Evolutionary conservation across 225 moss, liverwort and hornwort species (phyloP).

Genomic region (Bryum argenteum): DNA sequence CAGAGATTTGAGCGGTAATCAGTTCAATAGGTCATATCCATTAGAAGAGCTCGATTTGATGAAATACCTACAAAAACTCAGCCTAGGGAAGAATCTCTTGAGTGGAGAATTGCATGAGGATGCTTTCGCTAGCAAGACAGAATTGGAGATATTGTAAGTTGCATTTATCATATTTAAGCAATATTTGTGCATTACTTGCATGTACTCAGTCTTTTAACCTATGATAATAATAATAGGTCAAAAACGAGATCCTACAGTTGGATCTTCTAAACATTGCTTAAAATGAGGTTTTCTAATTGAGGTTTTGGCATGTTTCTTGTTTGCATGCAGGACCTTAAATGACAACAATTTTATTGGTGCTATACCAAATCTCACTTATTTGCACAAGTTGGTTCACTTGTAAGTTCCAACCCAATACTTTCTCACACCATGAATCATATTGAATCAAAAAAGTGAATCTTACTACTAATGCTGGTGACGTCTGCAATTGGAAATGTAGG

Average conservation of each 20-base stretch:
- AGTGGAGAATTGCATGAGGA: background rate
- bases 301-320: no score
- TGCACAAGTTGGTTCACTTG: background rate
- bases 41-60: background rate
- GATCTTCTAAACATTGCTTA: no score
- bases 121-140: slow-evolving; percentile 1
- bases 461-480: background rate
- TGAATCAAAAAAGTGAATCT: no score
- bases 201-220: no score
- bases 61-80: slow-evolving; percentile 25
- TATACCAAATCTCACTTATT: background rate
- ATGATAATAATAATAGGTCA: no score
- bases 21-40: slow-evolving; percentile 24
- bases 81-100: slow-evolving; percentile 18
- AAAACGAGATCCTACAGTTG: no score
- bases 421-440: background rate
- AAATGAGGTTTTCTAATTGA: no score
- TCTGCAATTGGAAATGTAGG: background rate
- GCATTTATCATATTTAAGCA: background rate
- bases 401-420: slow-evolving; percentile 3
- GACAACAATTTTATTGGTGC: background rate
- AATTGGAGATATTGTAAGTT: slow-evolving; percentile 29
- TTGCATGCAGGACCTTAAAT: slow-evolving; percentile 28
- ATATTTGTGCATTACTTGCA: no score
- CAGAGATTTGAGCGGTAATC: slow-evolving; percentile 41